Evolutionary conservation across 371 early-diverging fungal species (phyloP).

Genomic region (Funneliformis caledonium): DNA sequence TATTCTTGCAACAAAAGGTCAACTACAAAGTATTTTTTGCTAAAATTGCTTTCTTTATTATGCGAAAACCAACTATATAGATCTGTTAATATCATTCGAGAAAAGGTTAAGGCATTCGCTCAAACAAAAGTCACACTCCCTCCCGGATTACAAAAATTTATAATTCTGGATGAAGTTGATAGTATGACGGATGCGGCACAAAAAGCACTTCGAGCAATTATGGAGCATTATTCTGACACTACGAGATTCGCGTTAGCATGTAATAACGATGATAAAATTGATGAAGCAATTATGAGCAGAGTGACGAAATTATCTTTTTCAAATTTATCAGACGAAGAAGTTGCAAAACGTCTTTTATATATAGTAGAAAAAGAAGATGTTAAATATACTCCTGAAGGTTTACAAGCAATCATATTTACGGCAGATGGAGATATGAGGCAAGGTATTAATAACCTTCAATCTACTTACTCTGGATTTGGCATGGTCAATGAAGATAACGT

Average conservation of each 20-base stretch:
- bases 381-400: conserved; percentile 80
- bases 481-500: conserved; percentile 87
- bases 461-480: conserved; percentile 85
- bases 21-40: not conserved
- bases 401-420: conserved; percentile 93
- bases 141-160: conserved; percentile 90
- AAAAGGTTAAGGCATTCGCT: conserved; percentile 97
- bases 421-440: conserved; percentile 99
- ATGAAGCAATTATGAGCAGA: conserved; percentile 99
- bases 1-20: too few species aligned
- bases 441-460: conserved; percentile 97
- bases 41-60: not conserved
- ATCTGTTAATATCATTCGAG: conserved; percentile 98
- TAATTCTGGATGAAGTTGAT: conserved; percentile 99
- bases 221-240: conserved; percentile 95
- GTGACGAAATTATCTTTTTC: conserved; percentile 95
- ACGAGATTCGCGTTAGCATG: conserved; percentile 99
- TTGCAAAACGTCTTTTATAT: conserved; percentile 78
- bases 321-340: conserved; percentile 76
- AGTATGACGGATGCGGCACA: conserved; percentile 94
- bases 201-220: conserved; percentile 96
- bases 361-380: conserved; percentile 88
- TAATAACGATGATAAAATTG: conserved; percentile 96
- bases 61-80: conserved; percentile 48
- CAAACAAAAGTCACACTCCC: conserved; percentile 95